phyloP scores from a whole-genome alignment of 768 basidiomycete species.

The Butyriboletus loyo region DNA sequence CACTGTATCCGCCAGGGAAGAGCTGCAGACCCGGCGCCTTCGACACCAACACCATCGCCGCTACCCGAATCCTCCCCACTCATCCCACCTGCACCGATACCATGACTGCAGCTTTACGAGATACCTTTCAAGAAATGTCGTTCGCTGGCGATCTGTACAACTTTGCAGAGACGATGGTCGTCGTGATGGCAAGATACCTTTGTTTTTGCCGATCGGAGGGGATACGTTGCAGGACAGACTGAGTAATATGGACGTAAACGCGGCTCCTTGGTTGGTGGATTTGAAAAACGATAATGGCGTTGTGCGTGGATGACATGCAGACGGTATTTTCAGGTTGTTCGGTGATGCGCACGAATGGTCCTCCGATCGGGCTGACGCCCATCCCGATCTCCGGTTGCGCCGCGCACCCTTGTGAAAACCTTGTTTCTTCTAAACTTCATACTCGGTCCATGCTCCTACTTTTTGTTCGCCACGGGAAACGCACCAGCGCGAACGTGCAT shows the following conservation, averaged over 20 bases:
- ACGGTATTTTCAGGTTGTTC: no score
- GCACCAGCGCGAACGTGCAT: no score
- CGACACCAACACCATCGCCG: slow-evolving; percentile 6
- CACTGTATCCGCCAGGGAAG: no score
- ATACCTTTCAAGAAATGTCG: neutral
- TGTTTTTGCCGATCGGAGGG: slow-evolving; percentile 8
- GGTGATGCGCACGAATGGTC: no score
- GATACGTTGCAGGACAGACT: slow-evolving; percentile 3
- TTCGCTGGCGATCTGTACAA: slow-evolving; percentile 14
- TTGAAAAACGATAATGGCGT: slow-evolving; percentile 1
- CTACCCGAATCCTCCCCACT: neutral
- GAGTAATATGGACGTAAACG: neutral
- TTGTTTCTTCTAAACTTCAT: no score
- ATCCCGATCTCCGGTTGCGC: no score
- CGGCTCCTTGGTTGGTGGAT: slow-evolving; percentile 5
- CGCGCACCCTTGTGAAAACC: no score
- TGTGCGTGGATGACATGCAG: neutral
- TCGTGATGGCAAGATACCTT: neutral
- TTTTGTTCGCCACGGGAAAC: no score
- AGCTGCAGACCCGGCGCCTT: slow-evolving; percentile 20
- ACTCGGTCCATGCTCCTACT: no score
- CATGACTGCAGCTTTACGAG: neutral
- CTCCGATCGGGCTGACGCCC: neutral
- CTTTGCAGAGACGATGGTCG: slow-evolving; percentile 9
- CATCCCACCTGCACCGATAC: slow-evolving; percentile 11